A percentile compares a stretch with the other conserved stretches of the same genome.
Conservation (phyloP, 2,329 filamentous ascomycete species). For the Arthrocladium fulminans region DNA sequence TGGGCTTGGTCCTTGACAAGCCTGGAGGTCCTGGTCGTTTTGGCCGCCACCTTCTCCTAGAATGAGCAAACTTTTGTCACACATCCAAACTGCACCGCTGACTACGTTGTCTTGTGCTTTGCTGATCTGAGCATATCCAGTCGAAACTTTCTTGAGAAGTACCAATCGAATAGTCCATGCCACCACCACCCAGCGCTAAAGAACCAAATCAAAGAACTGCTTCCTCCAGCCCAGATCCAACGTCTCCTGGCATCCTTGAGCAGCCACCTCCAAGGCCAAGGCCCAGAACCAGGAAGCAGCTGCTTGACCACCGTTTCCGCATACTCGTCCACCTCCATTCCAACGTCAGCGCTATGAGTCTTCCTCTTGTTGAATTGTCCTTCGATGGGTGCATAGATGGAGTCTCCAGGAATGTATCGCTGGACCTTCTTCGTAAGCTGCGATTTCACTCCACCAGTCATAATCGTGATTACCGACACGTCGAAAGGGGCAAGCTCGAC, state of each 20-base stretch:
- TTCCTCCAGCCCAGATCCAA: conserved; percentile 17
- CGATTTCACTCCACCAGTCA: conserved; percentile 53
- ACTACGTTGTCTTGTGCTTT: not conserved
- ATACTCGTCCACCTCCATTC: no score
- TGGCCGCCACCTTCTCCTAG: not conserved
- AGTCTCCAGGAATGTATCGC: no score
- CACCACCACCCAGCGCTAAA: not conserved
- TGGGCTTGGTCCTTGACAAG: conserved; percentile 2
- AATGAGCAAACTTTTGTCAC: conserved; percentile 5
- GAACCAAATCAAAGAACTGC: not conserved
- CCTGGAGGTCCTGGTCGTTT: not conserved
- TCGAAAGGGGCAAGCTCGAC: conserved; percentile 34
- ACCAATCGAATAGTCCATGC: not conserved
- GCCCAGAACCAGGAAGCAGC: conserved; percentile 17
- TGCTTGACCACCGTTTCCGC: no score
- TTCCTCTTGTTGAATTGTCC: no score
- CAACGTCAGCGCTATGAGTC: no score
- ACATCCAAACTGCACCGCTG: not conserved
- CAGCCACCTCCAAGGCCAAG: conserved; percentile 20
- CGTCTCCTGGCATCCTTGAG: conserved; percentile 16
- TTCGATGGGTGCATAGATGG: no score
- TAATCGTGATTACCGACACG: conserved; percentile 44
- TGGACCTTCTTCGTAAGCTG: no score
- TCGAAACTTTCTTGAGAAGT: not conserved
- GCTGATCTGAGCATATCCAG: not conserved